Base-by-base conservation (phyloP, 768 basidiomycete species). In the Xerocomellus amylosporus region DNA sequence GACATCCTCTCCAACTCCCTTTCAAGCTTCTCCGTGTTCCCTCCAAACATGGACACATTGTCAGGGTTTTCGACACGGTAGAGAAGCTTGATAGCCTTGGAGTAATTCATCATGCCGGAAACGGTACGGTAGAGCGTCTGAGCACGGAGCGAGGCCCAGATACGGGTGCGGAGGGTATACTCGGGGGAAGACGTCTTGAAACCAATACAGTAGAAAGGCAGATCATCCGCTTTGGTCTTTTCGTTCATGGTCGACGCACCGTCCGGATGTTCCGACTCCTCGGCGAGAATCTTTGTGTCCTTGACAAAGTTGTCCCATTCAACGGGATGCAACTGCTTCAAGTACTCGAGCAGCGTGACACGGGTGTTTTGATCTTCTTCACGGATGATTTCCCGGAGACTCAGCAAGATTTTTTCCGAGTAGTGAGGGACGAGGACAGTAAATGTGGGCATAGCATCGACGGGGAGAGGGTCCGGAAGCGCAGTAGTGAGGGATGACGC, bases 281-380 rank as follows among this genome's bases (percentile, higher is more conserved):
- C 97, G 0, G 93, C 93, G 37, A 98, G 78, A 60, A 99, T 99
- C 79, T 98, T 99, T 58, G 97, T 99, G 67, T 99, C 97, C 77
- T 95, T 94, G 63, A 99, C 97, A 66, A 99, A 99, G 72, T 99
- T 99, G 75, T 98, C 97, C 97, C 97, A 99, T 70, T 99, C 97
- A 54, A 98, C 81, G 19, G 97, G 96, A 69, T 98, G 97, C 44
- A 99, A 79, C 71, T 99, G 97, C 74, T 99, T 99, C 70, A 98
- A 77, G 72, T 99, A 99, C 73, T 99, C 97, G 53, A 99, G 81
- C 22, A 98, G 78, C 9, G 97, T 99, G 53, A 99, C 97, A 5
- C 97, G 92, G 8, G 96, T 98, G 68, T 84, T 96, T 67, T 89
- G 87, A 65, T 98, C 95, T 69, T 98, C 95, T 72, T 99, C 97